Evolutionary conservation across 2,329 filamentous ascomycete species (phyloP).

Genomic region (Zasmidium angulare): DNA sequence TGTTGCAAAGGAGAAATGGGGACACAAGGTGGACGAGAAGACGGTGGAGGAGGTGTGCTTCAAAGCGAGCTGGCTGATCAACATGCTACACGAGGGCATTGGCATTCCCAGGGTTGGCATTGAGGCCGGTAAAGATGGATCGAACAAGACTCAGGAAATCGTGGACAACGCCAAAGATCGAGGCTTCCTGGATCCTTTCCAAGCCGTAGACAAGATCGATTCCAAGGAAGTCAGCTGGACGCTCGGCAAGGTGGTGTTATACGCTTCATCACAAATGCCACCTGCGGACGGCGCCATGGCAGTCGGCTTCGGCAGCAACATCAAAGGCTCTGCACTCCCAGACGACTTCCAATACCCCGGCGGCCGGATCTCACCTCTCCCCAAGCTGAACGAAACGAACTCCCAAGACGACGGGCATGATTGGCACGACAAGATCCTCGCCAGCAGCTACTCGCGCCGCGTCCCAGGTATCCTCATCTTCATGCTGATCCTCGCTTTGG

Average conservation of each 20-base stretch:
- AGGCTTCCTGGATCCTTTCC: constrained; percentile 81
- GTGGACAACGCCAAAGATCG: constrained; percentile 65
- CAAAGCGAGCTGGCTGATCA: constrained; percentile 97
- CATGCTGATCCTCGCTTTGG: constrained; percentile 67
- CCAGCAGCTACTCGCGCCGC: constrained; percentile 62
- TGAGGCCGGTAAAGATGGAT: constrained; percentile 54
- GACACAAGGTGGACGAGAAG: constrained; percentile 70
- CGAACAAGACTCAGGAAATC: constrained; percentile 72
- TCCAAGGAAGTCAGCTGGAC: constrained; percentile 96
- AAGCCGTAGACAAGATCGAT: constrained; percentile 88
- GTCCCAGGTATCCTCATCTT: constrained; percentile 77
- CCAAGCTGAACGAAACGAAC: constrained; percentile 40
- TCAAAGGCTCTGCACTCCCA: constrained; percentile 40
- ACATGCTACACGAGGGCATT: constrained; percentile 92
- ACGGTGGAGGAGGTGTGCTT: constrained; percentile 89
- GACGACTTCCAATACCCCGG: constrained; percentile 82
- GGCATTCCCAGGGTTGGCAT: constrained; percentile 83
- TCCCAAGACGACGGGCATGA: constrained; percentile 45
- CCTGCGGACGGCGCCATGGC: constrained; percentile 64
- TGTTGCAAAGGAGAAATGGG: constrained; percentile 66
- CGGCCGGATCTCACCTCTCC: constrained; percentile 29
- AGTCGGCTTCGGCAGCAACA: constrained; percentile 92
- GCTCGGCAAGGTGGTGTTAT: constrained; percentile 91
- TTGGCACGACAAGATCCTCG: constrained; percentile 63
- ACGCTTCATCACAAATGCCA: constrained; percentile 84